phyloP scores from a whole-genome alignment of 2,329 filamentous ascomycete genomes.

The Beauveria sp. region DNA sequence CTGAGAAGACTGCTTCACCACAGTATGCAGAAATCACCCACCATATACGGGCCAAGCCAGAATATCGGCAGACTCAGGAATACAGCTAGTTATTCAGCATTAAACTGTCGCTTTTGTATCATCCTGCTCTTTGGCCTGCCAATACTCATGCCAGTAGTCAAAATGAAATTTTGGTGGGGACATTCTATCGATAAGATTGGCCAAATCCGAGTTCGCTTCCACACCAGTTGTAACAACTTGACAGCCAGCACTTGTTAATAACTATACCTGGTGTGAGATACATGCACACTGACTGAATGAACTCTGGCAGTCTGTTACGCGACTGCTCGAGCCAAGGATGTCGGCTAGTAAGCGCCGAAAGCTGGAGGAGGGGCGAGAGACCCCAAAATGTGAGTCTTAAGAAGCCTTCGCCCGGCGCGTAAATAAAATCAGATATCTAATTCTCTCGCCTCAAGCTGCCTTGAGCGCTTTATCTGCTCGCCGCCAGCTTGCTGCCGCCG shows the following conservation, averaged over 20 bases:
- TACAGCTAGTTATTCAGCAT: background rate
- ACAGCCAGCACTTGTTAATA: background rate
- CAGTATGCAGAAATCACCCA: background rate
- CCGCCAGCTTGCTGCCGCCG: constrained; percentile 19
- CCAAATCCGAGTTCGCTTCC: background rate
- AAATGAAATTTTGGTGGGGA: constrained; percentile 1
- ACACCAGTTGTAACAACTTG: background rate
- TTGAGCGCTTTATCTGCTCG: constrained; percentile 31
- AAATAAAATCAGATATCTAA: background rate
- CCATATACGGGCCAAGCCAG: too few relatives aligned
- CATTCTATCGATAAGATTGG: constrained; percentile 2
- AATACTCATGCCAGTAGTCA: background rate
- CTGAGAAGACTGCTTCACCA: background rate
- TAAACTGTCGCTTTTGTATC: background rate
- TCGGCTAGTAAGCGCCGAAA: constrained; percentile 29
- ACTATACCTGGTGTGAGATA: background rate
- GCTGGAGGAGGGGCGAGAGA: constrained; percentile 24
- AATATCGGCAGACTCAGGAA: too few relatives aligned
- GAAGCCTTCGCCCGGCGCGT: background rate
- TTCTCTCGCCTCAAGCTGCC: constrained; percentile 17
- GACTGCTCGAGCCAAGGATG: constrained; percentile 13
- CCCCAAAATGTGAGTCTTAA: constrained; percentile 22
- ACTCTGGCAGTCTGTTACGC: background rate
- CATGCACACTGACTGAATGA: background rate
- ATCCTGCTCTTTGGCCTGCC: background rate